Percentiles rank a stretch among this genome's conserved stretches.
Conservation (phyloP, 768 basidiomycete genomes). For the Myochromella boudieri region DNA sequence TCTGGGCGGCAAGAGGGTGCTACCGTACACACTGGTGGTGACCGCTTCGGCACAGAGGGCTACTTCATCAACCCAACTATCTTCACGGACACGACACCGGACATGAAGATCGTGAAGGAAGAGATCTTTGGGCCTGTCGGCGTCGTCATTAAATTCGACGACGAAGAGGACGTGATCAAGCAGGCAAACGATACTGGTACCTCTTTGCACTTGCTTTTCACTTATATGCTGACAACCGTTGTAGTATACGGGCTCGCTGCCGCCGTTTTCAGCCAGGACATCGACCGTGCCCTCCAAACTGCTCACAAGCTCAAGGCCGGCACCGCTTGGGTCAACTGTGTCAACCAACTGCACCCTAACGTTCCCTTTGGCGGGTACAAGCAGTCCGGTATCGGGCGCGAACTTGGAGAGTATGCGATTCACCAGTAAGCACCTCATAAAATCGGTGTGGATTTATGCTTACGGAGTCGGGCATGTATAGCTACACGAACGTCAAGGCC, state of each 20-base stretch:
- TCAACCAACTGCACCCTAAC: constrained; percentile 47
- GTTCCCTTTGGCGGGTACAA: constrained; percentile 89
- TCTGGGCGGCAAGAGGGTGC: constrained; percentile 55
- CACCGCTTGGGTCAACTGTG: constrained; percentile 69
- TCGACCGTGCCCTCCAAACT: constrained; percentile 70
- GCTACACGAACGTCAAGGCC: constrained; percentile 69
- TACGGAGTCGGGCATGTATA: constrained; percentile 21
- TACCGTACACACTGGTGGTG: constrained; percentile 58
- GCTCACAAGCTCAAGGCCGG: constrained; percentile 81
- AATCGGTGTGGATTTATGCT: neutral
- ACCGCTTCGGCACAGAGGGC: constrained; percentile 42
- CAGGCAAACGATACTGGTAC: constrained; percentile 78
- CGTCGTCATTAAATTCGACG: constrained; percentile 66
- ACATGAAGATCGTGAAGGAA: constrained; percentile 68
- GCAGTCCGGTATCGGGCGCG: constrained; percentile 79
- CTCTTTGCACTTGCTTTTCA: neutral
- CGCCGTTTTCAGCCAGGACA: constrained; percentile 80
- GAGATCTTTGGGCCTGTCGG: constrained; percentile 79
- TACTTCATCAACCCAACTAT: constrained; percentile 71
- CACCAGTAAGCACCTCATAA: constrained; percentile 41
- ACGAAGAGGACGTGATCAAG: constrained; percentile 52
- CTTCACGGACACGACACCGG: constrained; percentile 57
- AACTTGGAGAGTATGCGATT: constrained; percentile 77
- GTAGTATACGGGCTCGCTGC: constrained; percentile 79
- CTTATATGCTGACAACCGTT: neutral